Conservation (phyloP, 139 green algal species). For the Closterium sp. region DNA sequence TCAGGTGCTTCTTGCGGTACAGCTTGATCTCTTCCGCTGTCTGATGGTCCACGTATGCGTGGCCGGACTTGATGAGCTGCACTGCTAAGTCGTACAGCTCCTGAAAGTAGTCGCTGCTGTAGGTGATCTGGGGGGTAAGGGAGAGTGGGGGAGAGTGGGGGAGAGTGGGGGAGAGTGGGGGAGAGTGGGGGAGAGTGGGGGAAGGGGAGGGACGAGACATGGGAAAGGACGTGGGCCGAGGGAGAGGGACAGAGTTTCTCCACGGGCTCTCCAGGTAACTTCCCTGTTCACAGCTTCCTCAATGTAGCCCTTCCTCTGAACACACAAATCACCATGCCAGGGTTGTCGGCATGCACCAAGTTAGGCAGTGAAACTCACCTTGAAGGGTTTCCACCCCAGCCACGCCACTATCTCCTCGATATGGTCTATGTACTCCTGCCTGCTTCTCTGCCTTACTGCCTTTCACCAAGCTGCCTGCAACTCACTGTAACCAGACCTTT, state of each 20-base stretch:
- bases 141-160: too few relatives aligned
- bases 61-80: slow-evolving; percentile 85
- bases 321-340: too few relatives aligned
- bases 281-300: too few relatives aligned
- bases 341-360: neutral
- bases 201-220: too few relatives aligned
- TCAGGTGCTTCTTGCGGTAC: slow-evolving; percentile 70
- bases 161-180: too few relatives aligned
- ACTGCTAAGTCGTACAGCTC: slow-evolving; percentile 88
- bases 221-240: too few relatives aligned
- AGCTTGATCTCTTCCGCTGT: slow-evolving; percentile 91
- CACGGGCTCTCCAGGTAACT: too few relatives aligned
- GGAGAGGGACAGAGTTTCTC: too few relatives aligned
- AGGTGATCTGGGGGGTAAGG: slow-evolving; percentile 63
- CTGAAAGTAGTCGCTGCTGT: slow-evolving; percentile 94
- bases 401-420: slow-evolving; percentile 93
- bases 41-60: slow-evolving; percentile 95
- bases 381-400: slow-evolving; percentile 92
- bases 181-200: neutral
- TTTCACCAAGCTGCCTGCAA: too few relatives aligned
- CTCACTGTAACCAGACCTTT: too few relatives aligned
- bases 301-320: too few relatives aligned
- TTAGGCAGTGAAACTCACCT: slow-evolving; percentile 51
- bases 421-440: slow-evolving; percentile 89
- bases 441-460: neutral